Evolutionary conservation across 148 eudicot species (phyloP).

Genomic region (Bassia scoparia): DNA sequence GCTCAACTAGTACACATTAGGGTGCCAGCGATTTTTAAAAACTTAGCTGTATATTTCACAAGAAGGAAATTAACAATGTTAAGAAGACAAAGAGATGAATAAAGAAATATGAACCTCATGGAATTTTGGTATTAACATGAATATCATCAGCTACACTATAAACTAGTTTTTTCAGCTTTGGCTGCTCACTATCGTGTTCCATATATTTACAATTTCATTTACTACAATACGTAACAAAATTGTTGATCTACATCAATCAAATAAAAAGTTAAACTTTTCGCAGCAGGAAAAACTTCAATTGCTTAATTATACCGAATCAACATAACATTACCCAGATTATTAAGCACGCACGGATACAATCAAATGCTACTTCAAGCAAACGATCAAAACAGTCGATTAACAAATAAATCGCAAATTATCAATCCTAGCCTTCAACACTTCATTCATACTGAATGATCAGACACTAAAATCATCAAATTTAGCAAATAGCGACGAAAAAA

Average conservation of each 20-base stretch:
- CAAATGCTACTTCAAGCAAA: not conserved
- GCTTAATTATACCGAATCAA: no score
- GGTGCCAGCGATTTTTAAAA: not conserved
- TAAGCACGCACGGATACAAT: no score
- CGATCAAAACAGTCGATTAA: not conserved
- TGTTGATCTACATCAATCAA: constrained; percentile 2
- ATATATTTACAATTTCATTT: no score
- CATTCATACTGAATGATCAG: not conserved
- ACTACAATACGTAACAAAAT: no score
- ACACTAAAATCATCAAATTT: not conserved
- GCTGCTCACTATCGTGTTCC: no score
- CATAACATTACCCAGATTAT: no score
- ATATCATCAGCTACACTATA: not conserved
- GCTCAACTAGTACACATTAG: not conserved
- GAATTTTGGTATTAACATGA: not conserved
- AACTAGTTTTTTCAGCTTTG: no score
- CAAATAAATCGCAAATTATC: not conserved
- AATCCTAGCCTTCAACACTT: not conserved
- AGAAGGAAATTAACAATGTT: not conserved
- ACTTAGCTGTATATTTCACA: not conserved
- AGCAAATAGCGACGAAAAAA: no score
- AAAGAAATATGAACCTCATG: not conserved
- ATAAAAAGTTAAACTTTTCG: not conserved
- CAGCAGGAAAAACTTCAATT: no score
- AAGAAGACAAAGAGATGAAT: not conserved